phyloP scores from a whole-genome alignment of 306 rosid genomes.

The Senna tora region DNA sequence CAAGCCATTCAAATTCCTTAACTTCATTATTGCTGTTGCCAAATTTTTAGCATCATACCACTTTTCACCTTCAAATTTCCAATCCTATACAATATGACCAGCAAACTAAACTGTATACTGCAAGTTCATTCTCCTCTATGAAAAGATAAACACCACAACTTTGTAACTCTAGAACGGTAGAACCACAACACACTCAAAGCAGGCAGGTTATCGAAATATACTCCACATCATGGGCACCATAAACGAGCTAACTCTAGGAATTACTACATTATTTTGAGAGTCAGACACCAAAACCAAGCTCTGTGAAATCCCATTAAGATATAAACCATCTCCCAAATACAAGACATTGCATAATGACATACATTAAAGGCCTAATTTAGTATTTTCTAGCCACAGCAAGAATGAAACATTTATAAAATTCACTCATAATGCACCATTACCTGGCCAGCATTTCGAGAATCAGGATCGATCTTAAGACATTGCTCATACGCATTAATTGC shows the following conservation, averaged over 20 bases:
- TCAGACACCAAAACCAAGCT: not conserved
- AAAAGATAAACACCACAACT: no score
- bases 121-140: not conserved
- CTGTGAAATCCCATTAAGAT: not conserved
- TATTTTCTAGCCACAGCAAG: conserved; percentile 3
- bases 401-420: not conserved
- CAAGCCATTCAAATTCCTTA: no score
- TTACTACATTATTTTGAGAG: not conserved
- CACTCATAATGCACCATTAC: conserved; percentile 45
- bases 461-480: conserved; percentile 91
- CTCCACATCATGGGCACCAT: not conserved
- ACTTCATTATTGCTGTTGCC: no score
- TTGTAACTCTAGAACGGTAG: no score
- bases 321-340: not conserved
- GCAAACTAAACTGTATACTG: not conserved
- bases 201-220: not conserved
- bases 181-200: not conserved
- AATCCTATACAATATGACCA: not conserved
- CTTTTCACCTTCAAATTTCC: not conserved
- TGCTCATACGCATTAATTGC: conserved; percentile 92
- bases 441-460: conserved; percentile 99
- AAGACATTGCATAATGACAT: not conserved
- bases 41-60: no score
- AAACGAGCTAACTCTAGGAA: not conserved
- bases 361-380: not conserved